phyloP scores from a whole-genome alignment of 2,329 filamentous ascomycete genomes.

The Alternaria atra region DNA sequence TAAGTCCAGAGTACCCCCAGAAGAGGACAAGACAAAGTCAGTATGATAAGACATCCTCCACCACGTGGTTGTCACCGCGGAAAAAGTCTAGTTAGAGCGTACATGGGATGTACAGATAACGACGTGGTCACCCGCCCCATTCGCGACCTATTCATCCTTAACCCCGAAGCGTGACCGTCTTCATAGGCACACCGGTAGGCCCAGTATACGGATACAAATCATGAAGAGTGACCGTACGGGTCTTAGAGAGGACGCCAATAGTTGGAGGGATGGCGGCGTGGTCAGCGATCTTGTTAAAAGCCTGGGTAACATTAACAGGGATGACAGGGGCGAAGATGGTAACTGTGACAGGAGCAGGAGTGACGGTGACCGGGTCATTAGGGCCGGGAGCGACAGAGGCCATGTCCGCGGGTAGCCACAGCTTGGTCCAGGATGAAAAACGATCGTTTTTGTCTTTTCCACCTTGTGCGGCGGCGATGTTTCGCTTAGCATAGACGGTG shows the following conservation, averaged over 20 bases:
- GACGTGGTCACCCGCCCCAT: too few relatives aligned
- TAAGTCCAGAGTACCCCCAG: not conserved
- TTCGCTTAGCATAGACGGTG: not conserved
- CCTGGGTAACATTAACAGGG: too few relatives aligned
- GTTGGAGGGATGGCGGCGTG: too few relatives aligned
- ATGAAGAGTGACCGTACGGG: not conserved
- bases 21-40: not conserved
- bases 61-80: too few relatives aligned
- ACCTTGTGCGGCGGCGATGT: not conserved
- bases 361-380: not conserved
- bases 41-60: too few relatives aligned
- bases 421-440: not conserved
- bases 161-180: not conserved
- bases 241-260: too few relatives aligned
- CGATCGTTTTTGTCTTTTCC: not conserved
- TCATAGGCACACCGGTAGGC: not conserved
- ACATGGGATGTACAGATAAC: too few relatives aligned
- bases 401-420: not conserved
- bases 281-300: too few relatives aligned
- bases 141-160: too few relatives aligned
- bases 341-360: not conserved
- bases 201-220: not conserved
- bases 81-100: too few relatives aligned
- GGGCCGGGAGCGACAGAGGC: too few relatives aligned
- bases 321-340: too few relatives aligned